Conservation (phyloP, 2,329 filamentous ascomycete genomes). For the Beauveria australis region DNA sequence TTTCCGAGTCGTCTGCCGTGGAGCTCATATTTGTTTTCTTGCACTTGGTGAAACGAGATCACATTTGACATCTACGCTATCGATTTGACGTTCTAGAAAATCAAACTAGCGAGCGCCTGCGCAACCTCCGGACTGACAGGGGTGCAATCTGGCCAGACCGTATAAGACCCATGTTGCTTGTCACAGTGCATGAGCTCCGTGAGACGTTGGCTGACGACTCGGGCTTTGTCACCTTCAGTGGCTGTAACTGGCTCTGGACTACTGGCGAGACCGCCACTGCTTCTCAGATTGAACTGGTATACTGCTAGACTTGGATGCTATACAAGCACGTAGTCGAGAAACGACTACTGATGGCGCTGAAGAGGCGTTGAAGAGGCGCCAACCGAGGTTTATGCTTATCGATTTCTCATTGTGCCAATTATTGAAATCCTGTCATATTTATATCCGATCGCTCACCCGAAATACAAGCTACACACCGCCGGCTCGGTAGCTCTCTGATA, state of each 20-base stretch:
- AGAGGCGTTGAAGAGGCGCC: background rate
- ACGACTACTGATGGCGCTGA: background rate
- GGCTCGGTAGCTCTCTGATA: background rate
- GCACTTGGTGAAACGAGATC: background rate
- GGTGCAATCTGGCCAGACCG: background rate
- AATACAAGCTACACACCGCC: background rate
- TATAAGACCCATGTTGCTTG: background rate
- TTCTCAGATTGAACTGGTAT: background rate
- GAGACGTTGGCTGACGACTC: constrained; percentile 2
- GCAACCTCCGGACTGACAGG: background rate
- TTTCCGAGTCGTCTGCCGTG: background rate
- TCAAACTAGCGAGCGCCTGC: background rate
- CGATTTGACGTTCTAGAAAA: constrained; percentile 5
- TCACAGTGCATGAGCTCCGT: background rate
- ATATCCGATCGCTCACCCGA: background rate
- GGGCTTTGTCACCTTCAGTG: background rate
- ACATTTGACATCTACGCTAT: background rate
- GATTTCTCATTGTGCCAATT: background rate
- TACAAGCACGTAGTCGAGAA: background rate
- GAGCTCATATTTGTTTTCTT: background rate
- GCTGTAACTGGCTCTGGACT: background rate
- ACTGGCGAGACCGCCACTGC: background rate
- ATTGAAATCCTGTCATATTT: background rate
- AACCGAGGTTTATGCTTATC: background rate
- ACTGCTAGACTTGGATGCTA: background rate